Evolutionary conservation across 208 protist species (phyloP), one percentile per base, ranked within the genome.

Genomic region (Trichomonas tenax): DNA sequence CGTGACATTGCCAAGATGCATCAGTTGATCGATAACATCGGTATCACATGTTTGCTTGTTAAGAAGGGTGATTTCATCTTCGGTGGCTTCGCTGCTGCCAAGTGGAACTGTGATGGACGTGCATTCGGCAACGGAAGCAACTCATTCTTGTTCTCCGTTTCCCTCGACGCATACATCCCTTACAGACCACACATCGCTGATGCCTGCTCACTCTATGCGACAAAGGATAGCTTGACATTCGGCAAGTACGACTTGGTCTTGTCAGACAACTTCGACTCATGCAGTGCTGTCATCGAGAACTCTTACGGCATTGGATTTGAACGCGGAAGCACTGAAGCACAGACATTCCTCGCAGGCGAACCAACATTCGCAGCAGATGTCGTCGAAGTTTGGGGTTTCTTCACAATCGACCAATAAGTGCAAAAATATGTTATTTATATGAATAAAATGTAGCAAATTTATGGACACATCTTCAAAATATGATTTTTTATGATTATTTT

Each of bases 301-400:
- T 93, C 86, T 38, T 93, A 93, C 44, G 86, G 86, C 41, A 58
- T 93, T 38, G 86, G 86, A 34, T 93, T 93, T 44, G 14, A 51
- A 9, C 40, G 17, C 0, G 86, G 86, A 93, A 93, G 86, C 31
- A 93, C 86, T 17, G 86, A 93, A 38, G 86, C 86, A 93, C 86
- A 93, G 26, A 93, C 86, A 34, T 93, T 93, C 44, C 46, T 93
- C 17, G 86, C 86, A 0, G 86, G 86, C 0, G n/a, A 93, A 41
- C 86, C 86, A 38, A 44, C 34, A 0, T 93, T 93, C 44, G 17
- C 14, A 11, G 86, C 86, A 38, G 86, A 93, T 38, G 51, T 93
- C 36, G 86, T 93, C 10, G 86, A 93, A 38, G 86, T 93, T 51
- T 93, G 86, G 86, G 86, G 86, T 58, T 93, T 93, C 86, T 93